Percentiles rank a stretch among this genome's conserved stretches.
phyloP scores from a whole-genome alignment of 164 flowering plant genomes.

The Cinnamomum chago region DNA sequence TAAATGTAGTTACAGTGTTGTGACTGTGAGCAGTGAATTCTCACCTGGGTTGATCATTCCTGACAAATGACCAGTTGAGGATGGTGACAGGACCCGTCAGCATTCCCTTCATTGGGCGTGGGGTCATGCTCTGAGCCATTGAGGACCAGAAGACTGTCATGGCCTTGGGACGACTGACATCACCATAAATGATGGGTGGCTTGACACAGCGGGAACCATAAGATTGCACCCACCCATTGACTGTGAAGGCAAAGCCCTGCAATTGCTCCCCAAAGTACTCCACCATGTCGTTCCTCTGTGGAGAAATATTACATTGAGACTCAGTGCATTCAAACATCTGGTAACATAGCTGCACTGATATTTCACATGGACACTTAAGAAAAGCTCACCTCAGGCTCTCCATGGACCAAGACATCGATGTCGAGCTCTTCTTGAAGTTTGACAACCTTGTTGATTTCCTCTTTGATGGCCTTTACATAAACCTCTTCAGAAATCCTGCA shows the following conservation, averaged over 20 bases:
- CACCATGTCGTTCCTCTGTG: slow-evolving; percentile 90
- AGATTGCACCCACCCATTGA: slow-evolving; percentile 25
- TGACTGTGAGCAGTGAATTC: background rate
- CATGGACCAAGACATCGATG: slow-evolving; percentile 96
- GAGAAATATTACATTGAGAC: background rate
- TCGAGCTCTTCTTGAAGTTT: slow-evolving; percentile 93
- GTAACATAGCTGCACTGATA: background rate
- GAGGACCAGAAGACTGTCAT: slow-evolving; percentile 31
- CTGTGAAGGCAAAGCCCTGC: slow-evolving; percentile 85
- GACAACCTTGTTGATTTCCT: slow-evolving; percentile 82
- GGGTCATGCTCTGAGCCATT: slow-evolving; percentile 26
- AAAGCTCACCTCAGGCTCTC: slow-evolving; percentile 84
- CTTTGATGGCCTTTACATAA: slow-evolving; percentile 69
- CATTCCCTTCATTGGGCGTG: slow-evolving; percentile 39
- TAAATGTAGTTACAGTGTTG: background rate
- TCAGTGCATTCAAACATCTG: background rate
- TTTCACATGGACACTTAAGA: background rate
- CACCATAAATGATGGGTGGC: slow-evolving; percentile 30
- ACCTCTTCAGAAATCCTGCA: slow-evolving; percentile 79
- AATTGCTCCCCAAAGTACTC: slow-evolving; percentile 94
- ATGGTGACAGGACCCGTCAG: slow-evolving; percentile 22
- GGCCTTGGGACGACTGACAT: slow-evolving; percentile 27
- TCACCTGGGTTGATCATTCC: slow-evolving; percentile 27
- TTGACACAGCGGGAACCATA: slow-evolving; percentile 26
- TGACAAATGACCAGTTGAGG: slow-evolving; percentile 29